phyloP scores from a whole-genome alignment of 1,284 basidiomycete genomes.

The Ceratorhiza oryzae-sativae region DNA sequence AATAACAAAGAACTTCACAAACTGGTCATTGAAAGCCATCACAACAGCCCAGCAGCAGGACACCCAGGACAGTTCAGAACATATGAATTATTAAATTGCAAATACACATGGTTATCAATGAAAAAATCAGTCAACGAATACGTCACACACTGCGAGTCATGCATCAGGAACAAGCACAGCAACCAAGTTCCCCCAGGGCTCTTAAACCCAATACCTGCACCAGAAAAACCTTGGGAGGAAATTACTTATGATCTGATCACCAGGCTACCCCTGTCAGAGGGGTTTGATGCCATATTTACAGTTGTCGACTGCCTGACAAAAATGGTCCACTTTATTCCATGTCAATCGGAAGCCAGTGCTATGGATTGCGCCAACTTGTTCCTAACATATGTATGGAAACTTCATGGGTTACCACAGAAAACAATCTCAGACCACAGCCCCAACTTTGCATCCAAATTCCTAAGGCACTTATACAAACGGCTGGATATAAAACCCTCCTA shows the following conservation, averaged over 20 bases:
- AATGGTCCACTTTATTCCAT: background rate
- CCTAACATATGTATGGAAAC: constrained; percentile 16
- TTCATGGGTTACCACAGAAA: constrained; percentile 1
- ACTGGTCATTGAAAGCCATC: background rate
- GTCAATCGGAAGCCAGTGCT: too few relatives aligned
- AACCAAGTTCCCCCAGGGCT: background rate
- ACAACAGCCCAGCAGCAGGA: background rate
- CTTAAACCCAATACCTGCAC: background rate
- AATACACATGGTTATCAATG: background rate
- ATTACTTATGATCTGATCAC: background rate
- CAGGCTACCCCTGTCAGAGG: background rate
- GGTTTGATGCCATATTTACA: background rate
- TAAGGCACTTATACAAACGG: constrained; percentile 38
- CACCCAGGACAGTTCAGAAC: constrained; percentile 42
- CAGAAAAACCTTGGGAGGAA: constrained; percentile 2
- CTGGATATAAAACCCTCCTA: constrained; percentile 42
- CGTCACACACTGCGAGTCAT: too few relatives aligned
- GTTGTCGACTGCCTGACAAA: background rate
- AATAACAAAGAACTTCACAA: background rate
- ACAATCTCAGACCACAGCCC: constrained; percentile 33
- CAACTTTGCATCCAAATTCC: constrained; percentile 46
- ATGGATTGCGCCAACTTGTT: background rate
- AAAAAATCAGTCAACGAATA: background rate
- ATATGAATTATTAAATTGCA: background rate
- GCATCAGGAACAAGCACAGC: too few relatives aligned